Evolutionary conservation across 2,329 filamentous ascomycete genomes (phyloP).

Genomic region (Aspergillus clavatus): DNA sequence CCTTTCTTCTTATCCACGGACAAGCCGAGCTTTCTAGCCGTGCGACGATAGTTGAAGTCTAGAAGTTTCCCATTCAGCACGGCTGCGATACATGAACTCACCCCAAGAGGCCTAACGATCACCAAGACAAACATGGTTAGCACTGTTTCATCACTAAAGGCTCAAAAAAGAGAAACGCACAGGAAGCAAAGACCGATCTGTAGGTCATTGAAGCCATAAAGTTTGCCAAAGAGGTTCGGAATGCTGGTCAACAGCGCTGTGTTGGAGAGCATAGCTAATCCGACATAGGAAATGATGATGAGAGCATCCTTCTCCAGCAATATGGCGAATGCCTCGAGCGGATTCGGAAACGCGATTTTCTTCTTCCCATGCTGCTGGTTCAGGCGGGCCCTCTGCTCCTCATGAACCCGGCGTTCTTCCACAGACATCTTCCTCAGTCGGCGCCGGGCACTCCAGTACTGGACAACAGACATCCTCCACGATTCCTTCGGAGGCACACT

Average conservation of each 20-base stretch:
- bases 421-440: not conserved
- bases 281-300: slow-evolving; percentile 34
- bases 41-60: slow-evolving; percentile 21
- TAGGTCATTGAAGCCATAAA: slow-evolving; percentile 32
- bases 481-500: slow-evolving; percentile 21
- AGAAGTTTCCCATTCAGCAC: slow-evolving; percentile 20
- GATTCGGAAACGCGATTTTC: slow-evolving; percentile 43
- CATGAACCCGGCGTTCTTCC: not conserved
- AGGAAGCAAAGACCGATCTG: slow-evolving; percentile 25
- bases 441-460: slow-evolving; percentile 10
- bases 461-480: slow-evolving; percentile 20
- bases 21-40: slow-evolving; percentile 11
- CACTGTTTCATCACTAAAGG: not conserved
- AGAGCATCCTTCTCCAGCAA: slow-evolving; percentile 35
- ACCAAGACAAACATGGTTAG: not conserved
- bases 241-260: slow-evolving; percentile 36
- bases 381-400: not conserved
- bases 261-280: slow-evolving; percentile 34
- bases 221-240: slow-evolving; percentile 34
- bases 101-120: slow-evolving; percentile 17
- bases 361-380: slow-evolving; percentile 18
- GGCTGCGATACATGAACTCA: slow-evolving; percentile 16
- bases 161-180: slow-evolving; percentile 5
- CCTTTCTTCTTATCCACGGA: slow-evolving; percentile 27
- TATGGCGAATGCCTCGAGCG: slow-evolving; percentile 38